A percentile compares a stretch with the other conserved stretches of the same genome.
Evolutionary conservation across 1,284 basidiomycete species (phyloP).

Genomic region (Sanghuangporus baumii): DNA sequence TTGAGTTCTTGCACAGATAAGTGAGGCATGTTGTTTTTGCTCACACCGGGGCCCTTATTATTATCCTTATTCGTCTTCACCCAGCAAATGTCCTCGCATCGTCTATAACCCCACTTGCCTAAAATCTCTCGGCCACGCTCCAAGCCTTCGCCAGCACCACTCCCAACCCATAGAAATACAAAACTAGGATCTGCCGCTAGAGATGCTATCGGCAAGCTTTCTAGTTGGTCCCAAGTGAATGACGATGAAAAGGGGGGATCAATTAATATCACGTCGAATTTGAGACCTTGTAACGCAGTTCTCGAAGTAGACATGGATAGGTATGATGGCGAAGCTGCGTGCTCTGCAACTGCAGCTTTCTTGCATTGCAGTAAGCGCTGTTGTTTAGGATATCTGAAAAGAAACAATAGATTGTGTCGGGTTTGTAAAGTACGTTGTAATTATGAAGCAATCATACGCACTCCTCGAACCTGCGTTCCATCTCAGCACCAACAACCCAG

Average conservation of each 20-base stretch:
- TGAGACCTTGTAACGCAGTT: conserved; percentile 30
- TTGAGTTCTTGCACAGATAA: neutral
- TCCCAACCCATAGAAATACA: conserved; percentile 95
- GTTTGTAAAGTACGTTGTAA: too few relatives aligned
- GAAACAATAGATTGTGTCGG: neutral
- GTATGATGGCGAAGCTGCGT: conserved; percentile 62
- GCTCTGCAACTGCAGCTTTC: conserved; percentile 58
- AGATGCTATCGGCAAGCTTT: conserved; percentile 76
- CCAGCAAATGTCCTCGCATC: conserved; percentile 98
- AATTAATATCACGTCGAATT: conserved; percentile 92
- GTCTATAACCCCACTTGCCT: conserved; percentile 90
- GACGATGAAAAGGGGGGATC: conserved; percentile 83
- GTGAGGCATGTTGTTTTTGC: conserved; percentile 21
- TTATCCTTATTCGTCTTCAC: conserved; percentile 80
- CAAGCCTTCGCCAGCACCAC: conserved; percentile 84
- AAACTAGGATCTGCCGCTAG: conserved; percentile 91
- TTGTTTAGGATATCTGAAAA: conserved; percentile 82
- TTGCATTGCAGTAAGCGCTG: conserved; percentile 77
- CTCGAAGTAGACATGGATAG: conserved; percentile 39
- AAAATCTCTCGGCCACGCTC: conserved; percentile 90
- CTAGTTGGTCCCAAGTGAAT: conserved; percentile 81
- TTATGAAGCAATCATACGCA: conserved; percentile 37
- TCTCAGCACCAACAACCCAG: conserved; percentile 82
- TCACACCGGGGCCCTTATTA: conserved; percentile 70
- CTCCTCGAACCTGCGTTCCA: conserved; percentile 89